Conservation (phyloP, 1,139 yeast genomes). For the Geotrichum restrictum region DNA sequence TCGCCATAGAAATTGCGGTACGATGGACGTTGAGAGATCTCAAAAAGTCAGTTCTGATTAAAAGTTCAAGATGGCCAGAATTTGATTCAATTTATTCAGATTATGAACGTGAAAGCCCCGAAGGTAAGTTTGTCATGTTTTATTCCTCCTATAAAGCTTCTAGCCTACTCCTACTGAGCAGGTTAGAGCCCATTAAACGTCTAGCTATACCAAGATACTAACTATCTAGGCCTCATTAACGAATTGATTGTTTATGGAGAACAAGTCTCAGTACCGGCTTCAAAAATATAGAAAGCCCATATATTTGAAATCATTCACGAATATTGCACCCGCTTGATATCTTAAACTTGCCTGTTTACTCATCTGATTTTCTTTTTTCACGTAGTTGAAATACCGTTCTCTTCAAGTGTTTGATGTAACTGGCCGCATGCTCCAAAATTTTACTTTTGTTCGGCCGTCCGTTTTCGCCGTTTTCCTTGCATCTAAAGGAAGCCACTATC, state of each 20-base stretch:
- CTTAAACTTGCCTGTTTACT: no score
- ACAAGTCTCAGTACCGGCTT: neutral
- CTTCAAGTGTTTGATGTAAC: constrained; percentile 13
- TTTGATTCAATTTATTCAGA: no score
- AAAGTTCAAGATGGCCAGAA: no score
- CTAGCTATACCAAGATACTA: no score
- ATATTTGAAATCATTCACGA: no score
- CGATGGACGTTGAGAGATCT: constrained; percentile 20
- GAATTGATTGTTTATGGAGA: constrained; percentile 22
- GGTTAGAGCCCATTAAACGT: no score
- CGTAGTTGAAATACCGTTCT: constrained; percentile 1
- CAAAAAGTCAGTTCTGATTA: no score
- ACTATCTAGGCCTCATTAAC: constrained; percentile 10
- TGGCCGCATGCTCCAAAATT: constrained; percentile 17
- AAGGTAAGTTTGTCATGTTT: neutral
- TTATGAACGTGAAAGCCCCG: neutral
- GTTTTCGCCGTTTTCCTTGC: constrained; percentile 37
- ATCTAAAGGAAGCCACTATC: constrained; percentile 56
- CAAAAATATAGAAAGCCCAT: no score
- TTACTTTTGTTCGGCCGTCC: constrained; percentile 17
- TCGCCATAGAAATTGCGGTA: constrained; percentile 24
- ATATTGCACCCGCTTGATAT: no score
- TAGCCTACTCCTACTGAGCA: no score
- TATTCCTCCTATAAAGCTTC: no score
- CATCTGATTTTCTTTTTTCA: no score